Conservation (phyloP, 169 alveolate genomes). For the Plasmodium relictum region DNA sequence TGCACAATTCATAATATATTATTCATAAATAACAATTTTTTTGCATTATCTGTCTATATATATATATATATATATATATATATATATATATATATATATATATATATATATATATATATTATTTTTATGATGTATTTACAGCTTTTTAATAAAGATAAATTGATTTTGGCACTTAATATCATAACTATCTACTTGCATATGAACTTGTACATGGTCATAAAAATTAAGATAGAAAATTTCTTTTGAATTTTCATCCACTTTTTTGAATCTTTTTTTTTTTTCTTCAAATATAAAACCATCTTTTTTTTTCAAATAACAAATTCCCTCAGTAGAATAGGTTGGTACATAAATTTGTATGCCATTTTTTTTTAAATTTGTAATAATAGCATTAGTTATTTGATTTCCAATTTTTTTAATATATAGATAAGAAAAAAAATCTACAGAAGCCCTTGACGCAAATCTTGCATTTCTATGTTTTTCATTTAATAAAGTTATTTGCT, state of each 20-base stretch:
- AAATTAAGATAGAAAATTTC: slow-evolving; percentile 43
- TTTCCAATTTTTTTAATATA: slow-evolving; percentile 74
- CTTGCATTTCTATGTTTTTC: slow-evolving; percentile 75
- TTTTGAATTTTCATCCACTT: slow-evolving; percentile 22
- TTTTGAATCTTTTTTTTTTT: slow-evolving; percentile 43
- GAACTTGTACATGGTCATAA: slow-evolving; percentile 69
- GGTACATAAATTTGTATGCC: slow-evolving; percentile 59
- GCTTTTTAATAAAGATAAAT: slow-evolving; percentile 49
- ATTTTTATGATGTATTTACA: not conserved
- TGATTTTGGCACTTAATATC: slow-evolving; percentile 74
- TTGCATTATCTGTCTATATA: no score
- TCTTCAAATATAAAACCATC: slow-evolving; percentile 73
- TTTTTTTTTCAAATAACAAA: slow-evolving; percentile 64
- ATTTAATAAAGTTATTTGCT: slow-evolving; percentile 43
- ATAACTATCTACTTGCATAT: slow-evolving; percentile 58
- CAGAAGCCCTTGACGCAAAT: slow-evolving; percentile 77
- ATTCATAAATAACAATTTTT: no score
- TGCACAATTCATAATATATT: no score
- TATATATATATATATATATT: not conserved
- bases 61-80: slow-evolving; percentile 12
- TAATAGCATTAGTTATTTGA: slow-evolving; percentile 67
- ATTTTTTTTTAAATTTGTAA: slow-evolving; percentile 64
- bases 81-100: not conserved
- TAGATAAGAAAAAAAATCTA: slow-evolving; percentile 72
- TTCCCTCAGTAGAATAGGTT: slow-evolving; percentile 48